Conservation (phyloP, 495 filamentous ascomycete species). For the Hypomontagnella submonticulosa region DNA sequence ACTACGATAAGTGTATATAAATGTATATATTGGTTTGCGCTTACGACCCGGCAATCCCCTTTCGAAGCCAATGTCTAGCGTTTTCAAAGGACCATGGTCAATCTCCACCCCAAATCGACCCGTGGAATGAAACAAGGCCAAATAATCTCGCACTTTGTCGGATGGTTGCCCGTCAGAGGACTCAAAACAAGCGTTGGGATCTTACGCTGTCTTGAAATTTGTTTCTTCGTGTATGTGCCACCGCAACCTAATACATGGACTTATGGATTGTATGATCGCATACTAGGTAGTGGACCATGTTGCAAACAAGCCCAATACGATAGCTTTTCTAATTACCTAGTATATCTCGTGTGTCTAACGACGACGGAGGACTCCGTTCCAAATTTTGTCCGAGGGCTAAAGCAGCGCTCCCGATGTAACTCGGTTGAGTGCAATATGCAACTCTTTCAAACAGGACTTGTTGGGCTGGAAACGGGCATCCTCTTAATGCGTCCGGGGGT, state of each 20-base stretch:
- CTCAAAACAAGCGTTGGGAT: conserved; percentile 21
- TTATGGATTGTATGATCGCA: conserved; percentile 9
- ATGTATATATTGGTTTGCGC: background rate
- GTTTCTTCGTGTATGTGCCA: conserved; percentile 39
- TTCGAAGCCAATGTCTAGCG: conserved; percentile 1
- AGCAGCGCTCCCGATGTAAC: conserved; percentile 43
- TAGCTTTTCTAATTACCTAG: background rate
- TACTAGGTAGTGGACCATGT: conserved; percentile 27
- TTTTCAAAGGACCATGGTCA: background rate
- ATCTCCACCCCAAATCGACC: conserved; percentile 14
- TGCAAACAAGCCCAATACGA: conserved; percentile 37
- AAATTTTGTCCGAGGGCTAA: conserved; percentile 36
- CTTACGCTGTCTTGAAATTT: conserved; percentile 30
- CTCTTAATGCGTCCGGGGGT: conserved; percentile 34
- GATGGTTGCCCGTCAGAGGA: conserved; percentile 1
- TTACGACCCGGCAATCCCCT: background rate
- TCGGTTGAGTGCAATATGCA: conserved; percentile 34
- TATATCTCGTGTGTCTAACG: background rate
- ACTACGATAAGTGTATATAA: conserved; percentile 4
- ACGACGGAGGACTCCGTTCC: conserved; percentile 30
- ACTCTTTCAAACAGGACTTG: conserved; percentile 36
- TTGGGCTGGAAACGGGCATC: conserved; percentile 42
- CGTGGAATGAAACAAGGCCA: conserved; percentile 20
- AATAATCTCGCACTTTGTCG: conserved; percentile 6
- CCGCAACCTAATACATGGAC: conserved; percentile 26